Evolutionary conservation across 768 basidiomycete genomes (phyloP).

Genomic region (Cystofilobasidium bisporidii): DNA sequence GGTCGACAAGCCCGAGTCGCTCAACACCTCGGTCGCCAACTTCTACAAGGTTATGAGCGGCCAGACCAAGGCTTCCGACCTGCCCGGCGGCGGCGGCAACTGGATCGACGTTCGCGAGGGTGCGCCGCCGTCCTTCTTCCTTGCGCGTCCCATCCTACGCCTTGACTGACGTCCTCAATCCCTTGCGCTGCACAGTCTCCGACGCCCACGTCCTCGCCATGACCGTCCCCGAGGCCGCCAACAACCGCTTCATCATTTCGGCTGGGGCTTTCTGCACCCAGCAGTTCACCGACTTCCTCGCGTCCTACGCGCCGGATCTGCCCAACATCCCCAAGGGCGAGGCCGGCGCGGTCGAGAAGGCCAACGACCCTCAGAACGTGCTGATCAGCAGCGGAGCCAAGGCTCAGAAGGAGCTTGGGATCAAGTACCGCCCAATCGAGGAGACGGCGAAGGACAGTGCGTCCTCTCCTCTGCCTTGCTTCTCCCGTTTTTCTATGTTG

Average conservation of each 20-base stretch:
- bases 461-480: not conserved
- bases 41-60: slow-evolving; percentile 31
- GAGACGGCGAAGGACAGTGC: slow-evolving; percentile 21
- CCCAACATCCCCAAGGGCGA: slow-evolving; percentile 13
- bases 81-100: slow-evolving; percentile 17
- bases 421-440: slow-evolving; percentile 16
- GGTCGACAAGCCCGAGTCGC: slow-evolving; percentile 37
- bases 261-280: slow-evolving; percentile 33
- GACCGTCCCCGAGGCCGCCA: slow-evolving; percentile 48
- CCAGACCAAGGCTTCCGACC: slow-evolving; percentile 27
- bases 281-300: slow-evolving; percentile 20
- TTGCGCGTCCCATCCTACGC: too few species aligned
- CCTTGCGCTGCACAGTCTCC: slow-evolving; percentile 38
- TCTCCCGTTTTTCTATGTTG: too few species aligned
- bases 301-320: slow-evolving; percentile 1
- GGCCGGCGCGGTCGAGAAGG: slow-evolving; percentile 15
- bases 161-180: not conserved
- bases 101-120: slow-evolving; percentile 43
- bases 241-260: slow-evolving; percentile 52
- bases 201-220: slow-evolving; percentile 51
- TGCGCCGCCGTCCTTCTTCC: too few species aligned
- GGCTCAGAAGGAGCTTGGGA: slow-evolving; percentile 13
- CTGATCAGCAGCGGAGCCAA: slow-evolving; percentile 17
- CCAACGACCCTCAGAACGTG: slow-evolving; percentile 16
- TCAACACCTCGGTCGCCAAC: slow-evolving; percentile 42